phyloP scores from a whole-genome alignment of 2,329 filamentous ascomycete species.

The Beauveria rudraprayagi region DNA sequence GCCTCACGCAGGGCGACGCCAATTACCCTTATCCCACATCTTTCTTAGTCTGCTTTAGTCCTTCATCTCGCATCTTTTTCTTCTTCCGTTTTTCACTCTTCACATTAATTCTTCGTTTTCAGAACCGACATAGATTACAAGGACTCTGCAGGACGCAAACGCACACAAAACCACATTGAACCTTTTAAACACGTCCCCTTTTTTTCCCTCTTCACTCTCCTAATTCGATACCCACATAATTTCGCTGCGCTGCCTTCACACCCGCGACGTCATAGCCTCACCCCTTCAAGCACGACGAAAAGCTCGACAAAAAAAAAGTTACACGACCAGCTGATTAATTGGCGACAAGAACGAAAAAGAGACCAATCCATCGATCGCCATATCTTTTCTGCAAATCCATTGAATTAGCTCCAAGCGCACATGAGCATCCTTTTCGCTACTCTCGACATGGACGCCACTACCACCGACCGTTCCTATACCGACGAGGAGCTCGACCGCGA shows the following conservation, averaged over 20 bases:
- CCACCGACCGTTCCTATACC: constrained; percentile 24
- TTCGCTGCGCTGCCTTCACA: neutral
- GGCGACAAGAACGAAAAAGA: neutral
- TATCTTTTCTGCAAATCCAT: neutral
- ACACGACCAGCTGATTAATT: neutral
- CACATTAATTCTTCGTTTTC: neutral
- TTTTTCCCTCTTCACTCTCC: neutral
- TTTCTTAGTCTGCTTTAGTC: neutral
- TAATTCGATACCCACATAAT: constrained; percentile 7
- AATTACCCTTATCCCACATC: neutral
- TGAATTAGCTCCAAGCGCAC: neutral
- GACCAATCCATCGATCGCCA: neutral
- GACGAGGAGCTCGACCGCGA: constrained; percentile 67
- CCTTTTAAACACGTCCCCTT: neutral
- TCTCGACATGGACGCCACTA: neutral
- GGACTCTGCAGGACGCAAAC: neutral
- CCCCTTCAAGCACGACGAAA: neutral
- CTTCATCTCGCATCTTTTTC: neutral
- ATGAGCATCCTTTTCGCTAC: neutral
- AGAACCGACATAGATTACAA: neutral
- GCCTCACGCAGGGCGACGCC: neutral
- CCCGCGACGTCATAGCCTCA: constrained; percentile 10
- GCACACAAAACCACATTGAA: neutral
- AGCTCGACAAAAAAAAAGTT: neutral
- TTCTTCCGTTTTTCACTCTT: neutral